Evolutionary conservation across 768 basidiomycete genomes (phyloP).

Genomic region (Cystofilobasidium macerans): DNA sequence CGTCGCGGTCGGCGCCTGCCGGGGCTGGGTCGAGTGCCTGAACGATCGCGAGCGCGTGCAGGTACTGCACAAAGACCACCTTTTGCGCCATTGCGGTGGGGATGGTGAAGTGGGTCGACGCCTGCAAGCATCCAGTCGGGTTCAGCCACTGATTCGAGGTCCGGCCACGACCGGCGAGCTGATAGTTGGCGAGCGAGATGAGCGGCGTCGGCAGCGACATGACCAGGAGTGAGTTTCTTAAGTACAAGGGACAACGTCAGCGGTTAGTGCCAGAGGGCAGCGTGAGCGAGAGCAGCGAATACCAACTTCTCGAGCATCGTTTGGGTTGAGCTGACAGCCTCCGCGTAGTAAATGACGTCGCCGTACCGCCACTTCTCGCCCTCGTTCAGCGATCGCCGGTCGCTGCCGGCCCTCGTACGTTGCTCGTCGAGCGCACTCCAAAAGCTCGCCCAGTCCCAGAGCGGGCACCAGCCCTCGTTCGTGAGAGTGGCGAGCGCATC

Average conservation of each 20-base stretch:
- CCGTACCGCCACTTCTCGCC: slow-evolving; percentile 46
- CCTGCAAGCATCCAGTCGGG: slow-evolving; percentile 74
- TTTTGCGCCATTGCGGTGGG: slow-evolving; percentile 49
- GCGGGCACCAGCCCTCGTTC: slow-evolving; percentile 47
- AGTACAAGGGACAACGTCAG: background rate
- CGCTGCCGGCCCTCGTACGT: background rate
- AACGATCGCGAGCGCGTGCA: slow-evolving; percentile 78
- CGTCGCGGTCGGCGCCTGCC: slow-evolving; percentile 43
- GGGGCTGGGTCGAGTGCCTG: slow-evolving; percentile 59
- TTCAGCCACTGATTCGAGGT: slow-evolving; percentile 88
- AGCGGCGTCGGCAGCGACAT: slow-evolving; percentile 59
- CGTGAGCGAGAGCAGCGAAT: background rate
- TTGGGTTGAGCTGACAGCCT: slow-evolving; percentile 86
- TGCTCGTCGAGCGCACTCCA: slow-evolving; percentile 45
- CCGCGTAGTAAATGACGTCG: slow-evolving; percentile 70
- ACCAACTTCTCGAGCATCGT: slow-evolving; percentile 83
- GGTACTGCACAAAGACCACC: slow-evolving; percentile 87
- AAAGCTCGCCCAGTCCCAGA: slow-evolving; percentile 58
- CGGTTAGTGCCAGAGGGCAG: background rate
- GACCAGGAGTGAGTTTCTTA: slow-evolving; percentile 66
- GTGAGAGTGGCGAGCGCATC: slow-evolving; percentile 29
- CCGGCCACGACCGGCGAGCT: slow-evolving; percentile 77
- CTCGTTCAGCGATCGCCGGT: background rate
- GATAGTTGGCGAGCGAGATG: slow-evolving; percentile 73
- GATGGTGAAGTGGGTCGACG: slow-evolving; percentile 62